Evolutionary conservation across 1,284 basidiomycete species (phyloP), one percentile per base, ranked within the genome.

Genomic region (Boletus semigastroideus): DNA sequence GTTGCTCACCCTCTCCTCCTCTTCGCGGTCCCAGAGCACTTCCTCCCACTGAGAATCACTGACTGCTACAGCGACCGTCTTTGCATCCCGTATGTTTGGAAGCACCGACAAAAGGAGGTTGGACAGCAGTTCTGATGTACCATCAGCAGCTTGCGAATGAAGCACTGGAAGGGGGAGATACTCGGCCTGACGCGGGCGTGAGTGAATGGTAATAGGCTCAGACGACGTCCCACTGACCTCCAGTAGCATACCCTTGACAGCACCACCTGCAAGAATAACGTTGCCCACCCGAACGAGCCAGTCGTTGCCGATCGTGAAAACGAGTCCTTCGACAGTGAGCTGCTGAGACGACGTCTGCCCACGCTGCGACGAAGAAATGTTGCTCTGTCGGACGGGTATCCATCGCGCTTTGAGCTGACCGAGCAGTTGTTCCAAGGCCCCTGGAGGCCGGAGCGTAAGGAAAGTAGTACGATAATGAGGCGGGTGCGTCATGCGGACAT

Each of bases 271-370:
- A 19, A 89, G 71, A 47, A 82, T 77, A 19, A 90, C 88, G 65
- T 88, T 88, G 10, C 89, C 88, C 36, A 83, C 81, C 22, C 88
- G 78, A n/a, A 91, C 84, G 16, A 89, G 70, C 86, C 89, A 91
- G 64, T 91, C 88, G 42, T 73, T 83, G 1, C 89, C 88, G 48
- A 91, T 87, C 19, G 79, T 69, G 62, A 82, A 90, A 16, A 87
- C 74, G 47, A 76, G 70, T 0, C 88, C 88, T 45, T 90, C 87
- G 30, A 91, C 79, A 14, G 72, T 69, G 12, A 91, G 69, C 55
- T 88, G 88, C 45, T 83, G 82, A 27, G 81, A 79, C 27, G 74
- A 69, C 0, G 76, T 64, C 60, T 81, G 80, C 20, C 73, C 74
- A 58, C 77, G 75, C 56, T 78, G 77, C 31, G 71, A 59, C 4